Evolutionary conservation across 2,329 filamentous ascomycete genomes (phyloP), one percentile per base, ranked within the genome.

Genomic region (Tricladium varicosporioides): DNA sequence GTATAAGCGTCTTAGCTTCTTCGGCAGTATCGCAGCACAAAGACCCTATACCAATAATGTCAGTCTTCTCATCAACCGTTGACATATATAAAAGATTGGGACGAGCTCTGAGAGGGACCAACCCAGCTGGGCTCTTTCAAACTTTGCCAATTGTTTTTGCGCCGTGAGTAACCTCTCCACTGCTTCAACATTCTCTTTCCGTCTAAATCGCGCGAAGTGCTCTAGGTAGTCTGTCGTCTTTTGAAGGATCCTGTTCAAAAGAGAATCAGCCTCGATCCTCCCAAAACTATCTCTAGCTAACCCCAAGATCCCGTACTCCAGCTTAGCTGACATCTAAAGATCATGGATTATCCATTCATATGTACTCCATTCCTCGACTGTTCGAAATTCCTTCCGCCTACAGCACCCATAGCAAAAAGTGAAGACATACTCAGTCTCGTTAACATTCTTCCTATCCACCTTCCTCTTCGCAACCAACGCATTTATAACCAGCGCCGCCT

Each of bases 1-100:
- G 95, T 61, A 99, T 96, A 57, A 99, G 81, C 8, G 91, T 96
- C 77, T 96, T 97, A 59, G 94, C 94, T 76, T 99, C 95, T 71
- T 99, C 94, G 57, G 91, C 88, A 46, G 86, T 88, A 68, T 96
- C 92, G 71, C 92, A 96, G 74, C 92, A 96, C 42, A 99, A 79
- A 32, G 91, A 96, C 33, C 92, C 92, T 95, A 69, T 65, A n/a
- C n/a, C n/a, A n/a, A n/a, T n/a, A n/a, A n/a, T n/a, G n/a, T n/a
- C n/a, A n/a, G n/a, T n/a, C n/a, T n/a, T n/a, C n/a, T n/a, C n/a
- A n/a, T n/a, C n/a, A n/a, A n/a, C n/a, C n/a, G n/a, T n/a, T n/a
- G n/a, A n/a, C n/a, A n/a, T n/a, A n/a, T n/a, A n/a, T n/a, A n/a
- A n/a, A n/a, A n/a, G n/a, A n/a, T n/a, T n/a, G n/a, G n/a, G n/a